Evolutionary conservation across 257 asterid species (phyloP).

Genomic region (Petunia secreta): DNA sequence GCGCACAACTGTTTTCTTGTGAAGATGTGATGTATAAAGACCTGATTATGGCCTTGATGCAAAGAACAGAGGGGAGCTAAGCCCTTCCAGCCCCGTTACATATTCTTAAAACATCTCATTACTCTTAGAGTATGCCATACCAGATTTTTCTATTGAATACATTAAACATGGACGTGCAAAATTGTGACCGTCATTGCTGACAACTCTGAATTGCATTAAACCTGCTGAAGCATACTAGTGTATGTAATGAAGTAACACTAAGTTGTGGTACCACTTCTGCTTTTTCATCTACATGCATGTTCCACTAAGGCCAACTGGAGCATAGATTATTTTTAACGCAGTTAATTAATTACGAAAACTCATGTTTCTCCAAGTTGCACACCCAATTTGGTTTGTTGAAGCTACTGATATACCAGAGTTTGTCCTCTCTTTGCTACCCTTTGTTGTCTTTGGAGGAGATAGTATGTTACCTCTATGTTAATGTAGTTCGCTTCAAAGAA

Average conservation of each 20-base stretch:
- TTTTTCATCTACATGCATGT: background rate
- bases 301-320: background rate
- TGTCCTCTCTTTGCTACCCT: background rate
- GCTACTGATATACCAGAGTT: background rate
- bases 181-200: background rate
- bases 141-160: too few relatives aligned
- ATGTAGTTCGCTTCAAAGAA: background rate
- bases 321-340: background rate
- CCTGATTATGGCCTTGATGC: background rate
- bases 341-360: background rate
- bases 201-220: background rate
- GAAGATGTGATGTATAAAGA: background rate
- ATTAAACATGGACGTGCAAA: background rate
- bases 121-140: too few relatives aligned
- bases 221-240: background rate
- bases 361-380: constrained; percentile 3
- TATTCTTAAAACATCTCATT: too few relatives aligned
- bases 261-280: background rate
- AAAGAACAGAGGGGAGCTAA: too few relatives aligned
- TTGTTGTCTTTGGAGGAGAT: background rate
- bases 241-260: background rate
- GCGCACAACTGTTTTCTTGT: background rate
- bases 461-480: background rate
- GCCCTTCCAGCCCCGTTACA: too few relatives aligned
- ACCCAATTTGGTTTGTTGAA: background rate